Percentiles rank a stretch among this genome's conserved stretches.
Evolutionary conservation across 2,329 filamentous ascomycete genomes (phyloP).

Genomic region (Pseudocercospora cruenta): DNA sequence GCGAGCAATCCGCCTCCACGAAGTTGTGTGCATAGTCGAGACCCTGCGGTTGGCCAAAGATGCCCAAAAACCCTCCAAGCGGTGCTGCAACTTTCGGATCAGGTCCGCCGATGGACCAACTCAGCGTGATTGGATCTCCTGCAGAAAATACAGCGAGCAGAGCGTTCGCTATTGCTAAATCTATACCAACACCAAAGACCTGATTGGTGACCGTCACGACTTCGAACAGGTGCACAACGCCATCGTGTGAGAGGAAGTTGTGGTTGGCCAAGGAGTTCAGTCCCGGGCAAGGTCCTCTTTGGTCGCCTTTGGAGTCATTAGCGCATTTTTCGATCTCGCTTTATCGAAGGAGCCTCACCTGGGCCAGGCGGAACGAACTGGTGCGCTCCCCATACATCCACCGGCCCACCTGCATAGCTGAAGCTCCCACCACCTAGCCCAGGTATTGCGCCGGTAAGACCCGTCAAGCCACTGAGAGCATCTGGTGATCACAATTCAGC

Average conservation of each 20-base stretch:
- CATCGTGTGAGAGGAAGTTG: slow-evolving; percentile 48
- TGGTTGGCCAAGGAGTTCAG: slow-evolving; percentile 49
- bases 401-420: neutral
- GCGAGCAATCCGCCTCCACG: slow-evolving; percentile 43
- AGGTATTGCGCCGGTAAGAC: neutral
- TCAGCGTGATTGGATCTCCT: slow-evolving; percentile 47
- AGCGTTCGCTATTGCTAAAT: slow-evolving; percentile 37
- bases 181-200: slow-evolving; percentile 34
- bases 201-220: neutral
- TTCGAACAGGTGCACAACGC: slow-evolving; percentile 38
- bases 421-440: neutral
- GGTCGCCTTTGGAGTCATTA: slow-evolving; percentile 1
- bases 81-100: slow-evolving; percentile 36
- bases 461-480: neutral
- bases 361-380: neutral
- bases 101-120: slow-evolving; percentile 49
- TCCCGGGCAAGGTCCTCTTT: slow-evolving; percentile 44
- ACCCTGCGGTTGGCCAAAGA: slow-evolving; percentile 6
- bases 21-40: slow-evolving; percentile 1
- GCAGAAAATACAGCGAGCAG: slow-evolving; percentile 45
- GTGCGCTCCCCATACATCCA: neutral
- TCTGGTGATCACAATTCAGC: neutral
- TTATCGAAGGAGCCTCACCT: neutral
- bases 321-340: neutral
- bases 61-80: neutral